These are phyloP conservation scores for Oenanthe javanica DNA, from an alignment of 140 eudicot genomes.

Conservation along the genomic window DNA sequence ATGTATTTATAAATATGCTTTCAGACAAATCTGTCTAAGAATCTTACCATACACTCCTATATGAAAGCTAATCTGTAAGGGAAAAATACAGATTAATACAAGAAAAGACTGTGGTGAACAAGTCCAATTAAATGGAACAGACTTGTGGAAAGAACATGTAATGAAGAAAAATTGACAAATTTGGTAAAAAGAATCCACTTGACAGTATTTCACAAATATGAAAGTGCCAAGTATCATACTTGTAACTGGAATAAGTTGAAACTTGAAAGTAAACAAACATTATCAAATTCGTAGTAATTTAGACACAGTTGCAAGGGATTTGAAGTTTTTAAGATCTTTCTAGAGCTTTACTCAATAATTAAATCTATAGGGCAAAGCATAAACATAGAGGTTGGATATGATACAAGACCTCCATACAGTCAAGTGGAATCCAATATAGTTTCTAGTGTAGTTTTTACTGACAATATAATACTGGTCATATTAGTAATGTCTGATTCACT, in stretches of 20 bases:
- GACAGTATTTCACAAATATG: not conserved
- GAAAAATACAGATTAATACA: not conserved
- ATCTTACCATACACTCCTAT: not conserved
- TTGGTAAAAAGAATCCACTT: not conserved
- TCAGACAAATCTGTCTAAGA: not conserved
- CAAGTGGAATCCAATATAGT: too few relatives aligned
- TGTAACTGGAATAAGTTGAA: not conserved
- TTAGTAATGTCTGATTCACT: not conserved
- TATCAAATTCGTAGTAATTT: too few relatives aligned
- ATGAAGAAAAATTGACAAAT: not conserved
- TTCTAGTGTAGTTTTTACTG: not conserved
- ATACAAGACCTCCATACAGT: too few relatives aligned
- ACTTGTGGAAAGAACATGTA: not conserved
- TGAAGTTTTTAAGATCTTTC: too few relatives aligned
- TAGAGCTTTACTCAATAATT: too few relatives aligned
- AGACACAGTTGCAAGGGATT: too few relatives aligned
- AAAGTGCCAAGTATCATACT: not conserved
- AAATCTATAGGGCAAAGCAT: too few relatives aligned
- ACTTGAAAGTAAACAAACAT: too few relatives aligned
- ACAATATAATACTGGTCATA: not conserved
- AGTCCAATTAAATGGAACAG: not conserved
- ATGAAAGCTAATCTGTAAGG: too few relatives aligned
- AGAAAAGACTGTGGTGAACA: not conserved
- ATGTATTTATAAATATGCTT: not conserved
- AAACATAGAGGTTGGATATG: too few relatives aligned